Evolutionary conservation across 2,329 filamentous ascomycete genomes (phyloP).

Genomic region (Aspergillus texensis): DNA sequence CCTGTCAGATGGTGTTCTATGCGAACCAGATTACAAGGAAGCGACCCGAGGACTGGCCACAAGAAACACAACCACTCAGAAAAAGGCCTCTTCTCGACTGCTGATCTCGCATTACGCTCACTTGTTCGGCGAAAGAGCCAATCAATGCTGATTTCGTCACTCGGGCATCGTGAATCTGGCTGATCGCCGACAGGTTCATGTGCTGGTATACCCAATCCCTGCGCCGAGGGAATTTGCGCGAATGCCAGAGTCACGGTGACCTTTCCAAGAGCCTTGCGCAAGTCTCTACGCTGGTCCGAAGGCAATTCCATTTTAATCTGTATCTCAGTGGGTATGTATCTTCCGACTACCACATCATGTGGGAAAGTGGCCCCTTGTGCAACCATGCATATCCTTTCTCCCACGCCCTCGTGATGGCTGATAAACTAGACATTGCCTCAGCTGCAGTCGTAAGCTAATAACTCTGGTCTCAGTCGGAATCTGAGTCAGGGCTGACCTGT

Average conservation of each 20-base stretch:
- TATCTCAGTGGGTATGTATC: not conserved
- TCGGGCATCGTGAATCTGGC: conserved; percentile 1
- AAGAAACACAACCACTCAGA: conserved; percentile 10
- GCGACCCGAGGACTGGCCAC: not conserved
- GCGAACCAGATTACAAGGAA: not conserved
- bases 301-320: not conserved
- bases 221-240: not conserved
- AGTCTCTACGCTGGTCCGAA: not conserved
- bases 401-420: conserved; percentile 3
- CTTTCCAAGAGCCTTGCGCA: not conserved
- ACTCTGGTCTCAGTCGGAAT: not conserved
- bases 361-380: not conserved
- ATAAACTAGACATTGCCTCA: not conserved
- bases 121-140: conserved; percentile 6
- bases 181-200: conserved; percentile 5
- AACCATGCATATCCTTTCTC: conserved; percentile 1
- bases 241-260: not conserved
- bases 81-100: conserved; percentile 1
- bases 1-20: conserved; percentile 11
- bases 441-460: not conserved
- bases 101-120: conserved; percentile 12
- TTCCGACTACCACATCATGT: not conserved
- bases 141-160: not conserved
- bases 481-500: not conserved
- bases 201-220: conserved; percentile 4